A percentile compares a stretch with the other conserved stretches of the same genome.
Conservation (phyloP, 768 basidiomycete genomes). For the Favolaschia claudopus region DNA sequence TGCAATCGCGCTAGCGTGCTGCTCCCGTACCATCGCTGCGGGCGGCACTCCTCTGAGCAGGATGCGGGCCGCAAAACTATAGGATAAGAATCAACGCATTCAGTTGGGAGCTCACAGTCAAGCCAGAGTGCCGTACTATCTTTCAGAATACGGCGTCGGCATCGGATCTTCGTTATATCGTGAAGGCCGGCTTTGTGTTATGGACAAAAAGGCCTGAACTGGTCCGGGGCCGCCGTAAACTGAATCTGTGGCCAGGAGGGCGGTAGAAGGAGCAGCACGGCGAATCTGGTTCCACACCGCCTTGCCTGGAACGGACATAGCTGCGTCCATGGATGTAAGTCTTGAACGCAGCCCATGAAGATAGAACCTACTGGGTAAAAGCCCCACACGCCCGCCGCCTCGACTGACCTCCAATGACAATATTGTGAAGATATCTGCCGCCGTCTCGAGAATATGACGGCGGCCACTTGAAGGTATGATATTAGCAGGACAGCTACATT, state of each 20-base stretch:
- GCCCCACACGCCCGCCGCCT: slow-evolving; percentile 20
- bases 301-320: slow-evolving; percentile 9
- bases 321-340: not conserved
- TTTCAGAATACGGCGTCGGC: slow-evolving; percentile 12
- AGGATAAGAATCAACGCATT: not conserved
- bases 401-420: slow-evolving; percentile 17
- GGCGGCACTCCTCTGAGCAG: not conserved
- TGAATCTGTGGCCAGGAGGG: slow-evolving; percentile 5
- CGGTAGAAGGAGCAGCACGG: slow-evolving; percentile 5
- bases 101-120: not conserved
- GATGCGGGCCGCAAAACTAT: slow-evolving; percentile 3
- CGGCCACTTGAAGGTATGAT: slow-evolving; percentile 6
- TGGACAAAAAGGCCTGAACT: slow-evolving; percentile 8
- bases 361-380: slow-evolving; percentile 6
- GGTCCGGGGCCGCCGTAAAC: slow-evolving; percentile 25
- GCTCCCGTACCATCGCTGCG: not conserved
- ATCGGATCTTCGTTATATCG: not conserved
- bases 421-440: slow-evolving; percentile 12
- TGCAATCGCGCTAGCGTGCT: not conserved
- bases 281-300: slow-evolving; percentile 22
- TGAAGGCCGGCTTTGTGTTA: slow-evolving; percentile 4
- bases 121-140: slow-evolving; percentile 5
- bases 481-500: not conserved
- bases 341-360: not conserved
- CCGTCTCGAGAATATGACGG: slow-evolving; percentile 10